A percentile compares a stretch with the other conserved stretches of the same genome.
Conservation (phyloP, 1,284 basidiomycete species). For the Melampsora occidentalis region DNA sequence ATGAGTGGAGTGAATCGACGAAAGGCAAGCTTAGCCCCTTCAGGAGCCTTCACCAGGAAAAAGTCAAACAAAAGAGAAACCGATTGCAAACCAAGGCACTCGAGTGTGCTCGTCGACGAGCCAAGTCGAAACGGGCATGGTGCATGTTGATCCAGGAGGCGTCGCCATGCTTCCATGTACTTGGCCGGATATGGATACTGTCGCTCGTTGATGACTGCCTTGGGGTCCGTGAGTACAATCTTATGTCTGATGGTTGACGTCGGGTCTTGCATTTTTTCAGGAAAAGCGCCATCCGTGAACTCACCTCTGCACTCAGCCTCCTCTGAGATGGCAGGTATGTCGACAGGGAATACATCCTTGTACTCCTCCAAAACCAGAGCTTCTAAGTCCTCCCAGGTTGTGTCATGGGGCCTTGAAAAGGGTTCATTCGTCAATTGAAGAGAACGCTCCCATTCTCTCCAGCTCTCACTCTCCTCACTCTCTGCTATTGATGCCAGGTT, state of each 20-base stretch:
- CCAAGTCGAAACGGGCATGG: no score
- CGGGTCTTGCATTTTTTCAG: not conserved
- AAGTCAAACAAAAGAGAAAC: no score
- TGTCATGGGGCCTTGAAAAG: not conserved
- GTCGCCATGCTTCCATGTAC: slow-evolving; percentile 38
- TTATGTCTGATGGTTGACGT: not conserved
- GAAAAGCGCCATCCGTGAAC: not conserved
- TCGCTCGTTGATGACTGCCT: slow-evolving; percentile 29
- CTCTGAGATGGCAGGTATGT: slow-evolving; percentile 18
- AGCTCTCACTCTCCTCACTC: not conserved
- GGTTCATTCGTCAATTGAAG: not conserved
- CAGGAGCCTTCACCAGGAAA: no score
- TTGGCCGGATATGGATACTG: slow-evolving; percentile 28
- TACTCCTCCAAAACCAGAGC: not conserved
- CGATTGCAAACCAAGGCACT: no score
- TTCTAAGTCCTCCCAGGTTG: no score
- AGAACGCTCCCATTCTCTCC: no score
- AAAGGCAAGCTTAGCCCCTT: no score
- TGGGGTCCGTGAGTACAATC: slow-evolving; percentile 24
- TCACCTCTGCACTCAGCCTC: not conserved
- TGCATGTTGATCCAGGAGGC: slow-evolving; percentile 38
- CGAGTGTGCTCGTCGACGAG: no score
- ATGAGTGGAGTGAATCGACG: no score
- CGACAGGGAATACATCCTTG: not conserved
- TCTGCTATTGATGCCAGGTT: not conserved